These are phyloP conservation scores for Ustilago curta DNA, from an alignment of 1,284 basidiomycete species.

Conservation along the genomic window DNA sequence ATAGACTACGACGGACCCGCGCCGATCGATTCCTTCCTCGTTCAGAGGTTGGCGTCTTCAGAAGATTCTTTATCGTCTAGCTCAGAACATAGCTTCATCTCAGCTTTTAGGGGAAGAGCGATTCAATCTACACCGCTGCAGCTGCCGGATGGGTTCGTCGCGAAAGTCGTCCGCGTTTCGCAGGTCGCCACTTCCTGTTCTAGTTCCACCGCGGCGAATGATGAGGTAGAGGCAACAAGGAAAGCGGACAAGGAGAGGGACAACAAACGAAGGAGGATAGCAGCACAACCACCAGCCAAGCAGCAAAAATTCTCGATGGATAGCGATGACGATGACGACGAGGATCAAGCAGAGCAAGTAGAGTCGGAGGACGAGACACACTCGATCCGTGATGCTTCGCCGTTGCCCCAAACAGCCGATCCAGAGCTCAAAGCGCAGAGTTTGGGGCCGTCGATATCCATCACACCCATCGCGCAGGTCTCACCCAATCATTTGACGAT, in stretches of 20 bases:
- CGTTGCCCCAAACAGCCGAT: neutral
- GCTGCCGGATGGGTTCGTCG: constrained; percentile 30
- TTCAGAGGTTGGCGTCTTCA: constrained; percentile 21
- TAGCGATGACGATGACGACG: constrained; percentile 47
- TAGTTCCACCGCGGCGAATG: neutral
- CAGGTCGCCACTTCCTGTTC: constrained; percentile 6
- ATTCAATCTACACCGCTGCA: constrained; percentile 41
- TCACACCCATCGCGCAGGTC: constrained; percentile 16
- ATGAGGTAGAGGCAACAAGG: neutral
- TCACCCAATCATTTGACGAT: constrained; percentile 20
- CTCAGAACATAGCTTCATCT: constrained; percentile 19
- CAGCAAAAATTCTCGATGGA: constrained; percentile 55
- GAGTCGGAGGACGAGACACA: neutral
- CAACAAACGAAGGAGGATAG: constrained; percentile 17
- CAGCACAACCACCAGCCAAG: constrained; percentile 15
- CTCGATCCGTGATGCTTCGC: constrained; percentile 2
- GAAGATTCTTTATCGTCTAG: too few relatives aligned
- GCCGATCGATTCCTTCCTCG: constrained; percentile 47
- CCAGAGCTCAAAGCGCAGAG: neutral
- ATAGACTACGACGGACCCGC: constrained; percentile 53
- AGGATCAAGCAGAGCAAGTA: constrained; percentile 9
- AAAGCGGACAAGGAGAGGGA: constrained; percentile 10
- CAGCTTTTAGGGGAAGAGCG: constrained; percentile 41
- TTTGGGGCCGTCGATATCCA: constrained; percentile 9
- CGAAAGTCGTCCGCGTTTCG: constrained; percentile 27